Percentiles rank a stretch among this genome's conserved stretches.
Evolutionary conservation across 2,329 filamentous ascomycete genomes (phyloP).

Genomic region (Tolypocladium tundrense): DNA sequence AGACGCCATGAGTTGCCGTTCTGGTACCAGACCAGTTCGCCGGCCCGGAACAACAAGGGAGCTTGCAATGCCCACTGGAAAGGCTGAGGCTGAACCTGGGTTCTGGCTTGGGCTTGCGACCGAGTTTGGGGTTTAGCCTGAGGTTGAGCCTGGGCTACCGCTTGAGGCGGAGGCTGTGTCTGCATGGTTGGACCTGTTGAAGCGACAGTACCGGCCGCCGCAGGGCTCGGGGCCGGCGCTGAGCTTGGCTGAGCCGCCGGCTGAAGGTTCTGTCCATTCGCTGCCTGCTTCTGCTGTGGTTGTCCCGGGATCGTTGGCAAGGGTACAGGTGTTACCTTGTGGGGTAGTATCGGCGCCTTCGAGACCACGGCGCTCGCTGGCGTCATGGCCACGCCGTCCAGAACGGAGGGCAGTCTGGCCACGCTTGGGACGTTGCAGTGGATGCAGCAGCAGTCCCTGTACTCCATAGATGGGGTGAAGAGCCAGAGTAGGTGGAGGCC

Average conservation of each 20-base stretch:
- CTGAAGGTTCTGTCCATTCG: slow-evolving; percentile 1
- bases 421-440: slow-evolving; percentile 31
- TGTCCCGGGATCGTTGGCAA: slow-evolving; percentile 24
- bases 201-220: neutral
- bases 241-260: neutral
- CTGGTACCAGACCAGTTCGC: slow-evolving; percentile 41
- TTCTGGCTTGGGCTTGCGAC: slow-evolving; percentile 9
- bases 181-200: neutral
- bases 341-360: slow-evolving; percentile 1
- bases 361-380: slow-evolving; percentile 2
- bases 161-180: slow-evolving; percentile 1
- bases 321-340: slow-evolving; percentile 26
- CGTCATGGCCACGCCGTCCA: slow-evolving; percentile 4
- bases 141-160: slow-evolving; percentile 1
- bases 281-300: slow-evolving; percentile 20
- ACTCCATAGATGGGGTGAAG: slow-evolving; percentile 34
- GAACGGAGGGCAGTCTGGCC: slow-evolving; percentile 9
- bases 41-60: slow-evolving; percentile 31
- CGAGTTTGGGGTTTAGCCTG: slow-evolving; percentile 8
- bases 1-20: slow-evolving; percentile 37
- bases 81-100: slow-evolving; percentile 7
- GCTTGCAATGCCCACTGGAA: slow-evolving; percentile 22
- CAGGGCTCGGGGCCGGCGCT: neutral
- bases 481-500: slow-evolving; percentile 43
- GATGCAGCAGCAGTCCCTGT: slow-evolving; percentile 39